Percentiles rank a stretch among this genome's conserved stretches.
phyloP scores from a whole-genome alignment of 148 eudicot species.

The Persicaria tinctoria region DNA sequence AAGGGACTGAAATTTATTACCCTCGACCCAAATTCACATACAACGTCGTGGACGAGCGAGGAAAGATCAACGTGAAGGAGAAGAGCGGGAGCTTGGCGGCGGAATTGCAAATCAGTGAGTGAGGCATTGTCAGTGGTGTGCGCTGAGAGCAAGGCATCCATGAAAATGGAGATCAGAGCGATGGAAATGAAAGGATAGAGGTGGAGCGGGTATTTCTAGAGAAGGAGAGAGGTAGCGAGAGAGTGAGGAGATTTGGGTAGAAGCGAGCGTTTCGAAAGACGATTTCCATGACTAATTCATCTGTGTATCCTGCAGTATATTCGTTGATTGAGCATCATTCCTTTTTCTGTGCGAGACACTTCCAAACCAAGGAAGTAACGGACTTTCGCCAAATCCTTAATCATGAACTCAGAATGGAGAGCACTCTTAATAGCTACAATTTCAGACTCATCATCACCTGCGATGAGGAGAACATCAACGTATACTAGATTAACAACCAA shows the following conservation, averaged over 20 bases:
- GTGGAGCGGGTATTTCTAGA: conserved; percentile 11
- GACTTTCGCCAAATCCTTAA: too few species aligned
- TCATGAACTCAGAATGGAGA: too few species aligned
- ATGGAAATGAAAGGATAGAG: background rate
- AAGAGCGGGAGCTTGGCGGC: conserved; percentile 11
- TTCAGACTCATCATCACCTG: too few species aligned
- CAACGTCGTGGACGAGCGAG: conserved; percentile 17
- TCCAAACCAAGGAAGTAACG: too few species aligned
- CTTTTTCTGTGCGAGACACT: too few species aligned
- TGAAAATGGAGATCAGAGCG: conserved; percentile 2
- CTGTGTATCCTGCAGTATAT: too few species aligned
- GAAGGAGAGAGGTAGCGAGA: conserved; percentile 8
- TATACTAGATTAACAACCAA: too few species aligned
- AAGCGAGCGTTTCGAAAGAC: conserved; percentile 18
- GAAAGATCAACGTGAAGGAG: background rate
- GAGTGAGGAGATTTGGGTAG: background rate
- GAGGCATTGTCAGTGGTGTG: conserved; percentile 22
- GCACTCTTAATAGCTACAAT: too few species aligned
- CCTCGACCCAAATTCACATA: background rate
- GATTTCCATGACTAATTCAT: conserved; percentile 1
- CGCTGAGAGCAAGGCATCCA: conserved; percentile 12
- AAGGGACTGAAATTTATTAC: background rate
- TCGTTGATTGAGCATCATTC: too few species aligned
- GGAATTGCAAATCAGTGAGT: conserved; percentile 16
- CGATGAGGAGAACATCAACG: too few species aligned